Conservation (phyloP, 768 basidiomycete species). For the Dentipellis sp. region DNA sequence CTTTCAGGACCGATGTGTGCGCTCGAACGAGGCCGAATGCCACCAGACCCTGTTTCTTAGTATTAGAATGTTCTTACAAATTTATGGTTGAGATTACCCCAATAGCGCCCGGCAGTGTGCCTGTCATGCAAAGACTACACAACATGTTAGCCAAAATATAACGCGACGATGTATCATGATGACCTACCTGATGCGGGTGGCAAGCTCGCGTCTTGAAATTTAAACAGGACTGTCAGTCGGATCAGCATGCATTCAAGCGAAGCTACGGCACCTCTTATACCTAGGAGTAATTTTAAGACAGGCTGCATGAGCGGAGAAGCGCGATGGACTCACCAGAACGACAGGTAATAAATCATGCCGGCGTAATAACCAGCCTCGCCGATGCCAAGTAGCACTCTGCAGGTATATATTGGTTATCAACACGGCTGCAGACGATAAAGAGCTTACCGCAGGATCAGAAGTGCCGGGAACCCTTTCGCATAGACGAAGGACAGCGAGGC, state of each 20-base stretch:
- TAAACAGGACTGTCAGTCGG: no score
- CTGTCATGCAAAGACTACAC: conserved; percentile 46
- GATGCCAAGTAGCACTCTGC: conserved; percentile 50
- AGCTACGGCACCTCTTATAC: conserved; percentile 22
- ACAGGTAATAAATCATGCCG: conserved; percentile 53
- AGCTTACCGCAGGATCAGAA: conserved; percentile 38
- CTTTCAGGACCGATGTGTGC: conserved; percentile 33
- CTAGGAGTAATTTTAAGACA: neutral
- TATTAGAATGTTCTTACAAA: neutral
- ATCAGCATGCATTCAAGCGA: neutral
- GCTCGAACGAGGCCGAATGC: conserved; percentile 49
- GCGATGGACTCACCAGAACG: conserved; percentile 33
- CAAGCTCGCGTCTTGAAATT: conserved; percentile 34
- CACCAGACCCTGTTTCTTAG: conserved; percentile 33
- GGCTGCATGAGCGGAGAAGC: neutral
- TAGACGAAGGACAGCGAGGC: conserved; percentile 44
- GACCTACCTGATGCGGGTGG: conserved; percentile 36
- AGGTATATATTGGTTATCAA: neutral
- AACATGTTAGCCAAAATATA: neutral
- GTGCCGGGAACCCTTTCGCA: conserved; percentile 41
- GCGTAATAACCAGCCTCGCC: conserved; percentile 54
- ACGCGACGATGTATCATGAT: neutral
- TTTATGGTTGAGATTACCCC: conserved; percentile 25
- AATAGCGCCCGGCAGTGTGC: conserved; percentile 46
- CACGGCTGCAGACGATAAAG: neutral